A percentile compares a stretch with the other conserved stretches of the same genome.
These are phyloP conservation scores for Vanrija sp. DNA, from an alignment of 1,284 basidiomycete species.

Conservation along the genomic window DNA sequence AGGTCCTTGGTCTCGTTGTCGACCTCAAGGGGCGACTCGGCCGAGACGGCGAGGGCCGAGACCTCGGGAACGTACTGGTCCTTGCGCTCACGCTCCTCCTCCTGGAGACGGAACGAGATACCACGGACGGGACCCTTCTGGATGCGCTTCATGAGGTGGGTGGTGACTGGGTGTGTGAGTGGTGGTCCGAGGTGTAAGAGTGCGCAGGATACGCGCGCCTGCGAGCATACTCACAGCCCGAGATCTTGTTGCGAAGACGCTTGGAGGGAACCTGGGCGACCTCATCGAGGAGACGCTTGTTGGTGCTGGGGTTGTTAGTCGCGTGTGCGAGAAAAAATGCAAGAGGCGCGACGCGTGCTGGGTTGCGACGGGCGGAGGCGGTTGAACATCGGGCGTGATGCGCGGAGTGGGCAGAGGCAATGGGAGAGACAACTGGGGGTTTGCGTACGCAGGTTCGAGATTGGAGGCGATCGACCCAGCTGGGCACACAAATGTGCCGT, in stretches of 20 bases:
- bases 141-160: conserved; percentile 99
- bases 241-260: conserved; percentile 99
- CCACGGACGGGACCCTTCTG: conserved; percentile 98
- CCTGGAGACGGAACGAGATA: conserved; percentile 99
- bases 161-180: conserved; percentile 62
- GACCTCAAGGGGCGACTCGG: conserved; percentile 69
- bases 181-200: not conserved
- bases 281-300: conserved; percentile 99
- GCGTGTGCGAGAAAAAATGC: not conserved
- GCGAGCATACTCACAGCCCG: conserved; percentile 60
- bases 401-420: no score
- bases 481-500: not conserved
- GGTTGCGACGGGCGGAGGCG: no score
- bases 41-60: conserved; percentile 79
- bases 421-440: no score
- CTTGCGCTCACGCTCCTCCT: conserved; percentile 99
- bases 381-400: no score
- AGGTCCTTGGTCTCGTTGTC: conserved; percentile 92
- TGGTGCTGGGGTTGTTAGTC: conserved; percentile 59
- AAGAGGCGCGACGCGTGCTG: no score
- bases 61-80: conserved; percentile 97
- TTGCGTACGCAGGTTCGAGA: no score
- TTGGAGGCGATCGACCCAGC: no score
- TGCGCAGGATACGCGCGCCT: not conserved
- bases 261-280: conserved; percentile 97